Evolutionary conservation across 768 basidiomycete genomes (phyloP).

Genomic region (Ramaria sp.): DNA sequence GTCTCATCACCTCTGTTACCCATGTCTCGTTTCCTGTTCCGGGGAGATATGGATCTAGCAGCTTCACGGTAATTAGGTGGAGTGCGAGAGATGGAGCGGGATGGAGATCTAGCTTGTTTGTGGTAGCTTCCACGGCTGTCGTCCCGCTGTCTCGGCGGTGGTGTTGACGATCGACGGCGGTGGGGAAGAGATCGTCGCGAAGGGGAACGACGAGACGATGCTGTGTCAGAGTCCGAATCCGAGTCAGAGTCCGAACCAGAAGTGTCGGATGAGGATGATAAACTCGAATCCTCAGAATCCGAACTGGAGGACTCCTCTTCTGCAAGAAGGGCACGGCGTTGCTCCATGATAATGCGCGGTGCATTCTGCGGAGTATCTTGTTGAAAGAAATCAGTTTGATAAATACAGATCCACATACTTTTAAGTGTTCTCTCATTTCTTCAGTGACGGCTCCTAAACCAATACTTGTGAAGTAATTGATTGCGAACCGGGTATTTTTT

Average conservation of each 20-base stretch:
- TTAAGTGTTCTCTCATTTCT: constrained; percentile 92
- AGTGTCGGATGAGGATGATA: constrained; percentile 22
- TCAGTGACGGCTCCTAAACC: constrained; percentile 86
- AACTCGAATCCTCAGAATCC: constrained; percentile 28
- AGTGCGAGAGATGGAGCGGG: background rate
- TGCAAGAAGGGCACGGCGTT: constrained; percentile 79
- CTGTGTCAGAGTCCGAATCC: constrained; percentile 23
- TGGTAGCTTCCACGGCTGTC: background rate
- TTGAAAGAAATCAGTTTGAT: background rate
- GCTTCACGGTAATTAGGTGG: background rate
- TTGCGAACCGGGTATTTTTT: constrained; percentile 90
- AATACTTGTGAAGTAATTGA: constrained; percentile 97
- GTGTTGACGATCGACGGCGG: constrained; percentile 1
- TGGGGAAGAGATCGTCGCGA: background rate
- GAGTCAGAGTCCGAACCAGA: constrained; percentile 29
- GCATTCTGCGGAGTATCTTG: constrained; percentile 53
- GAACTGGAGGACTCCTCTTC: constrained; percentile 42
- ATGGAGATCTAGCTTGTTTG: background rate
- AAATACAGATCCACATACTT: constrained; percentile 37
- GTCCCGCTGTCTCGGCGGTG: background rate
- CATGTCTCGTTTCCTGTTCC: background rate
- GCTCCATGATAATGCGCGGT: constrained; percentile 87
- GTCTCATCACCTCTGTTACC: background rate
- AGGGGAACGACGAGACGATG: constrained; percentile 13
- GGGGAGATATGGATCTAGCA: background rate